phyloP scores from a whole-genome alignment of 306 rosid species.

The Dalbergia oliveri region DNA sequence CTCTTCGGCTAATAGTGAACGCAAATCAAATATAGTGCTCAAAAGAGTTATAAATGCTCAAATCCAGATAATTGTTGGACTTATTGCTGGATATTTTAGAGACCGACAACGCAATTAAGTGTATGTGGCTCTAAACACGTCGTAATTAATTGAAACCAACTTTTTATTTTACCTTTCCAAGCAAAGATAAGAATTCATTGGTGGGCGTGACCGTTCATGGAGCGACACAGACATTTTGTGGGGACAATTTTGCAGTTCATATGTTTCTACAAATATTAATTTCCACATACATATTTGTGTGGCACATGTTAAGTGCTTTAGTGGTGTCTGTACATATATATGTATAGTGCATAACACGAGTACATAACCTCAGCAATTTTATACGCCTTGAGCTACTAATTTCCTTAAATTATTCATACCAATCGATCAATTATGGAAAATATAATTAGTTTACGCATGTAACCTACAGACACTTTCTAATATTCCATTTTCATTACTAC shows the following conservation, averaged over 20 bases:
- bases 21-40: not conserved
- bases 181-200: slow-evolving; percentile 59
- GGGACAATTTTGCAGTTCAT: slow-evolving; percentile 53
- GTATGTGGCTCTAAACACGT: slow-evolving; percentile 47
- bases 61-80: slow-evolving; percentile 17
- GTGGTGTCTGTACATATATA: slow-evolving; percentile 36
- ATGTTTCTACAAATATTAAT: slow-evolving; percentile 29
- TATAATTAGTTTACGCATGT: not conserved
- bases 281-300: slow-evolving; percentile 30
- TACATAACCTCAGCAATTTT: slow-evolving; percentile 22
- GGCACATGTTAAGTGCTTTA: slow-evolving; percentile 40
- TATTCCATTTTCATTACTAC: not conserved
- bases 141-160: slow-evolving; percentile 48
- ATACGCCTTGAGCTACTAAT: slow-evolving; percentile 7
- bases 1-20: not conserved
- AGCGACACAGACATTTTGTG: slow-evolving; percentile 51
- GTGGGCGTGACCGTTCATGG: slow-evolving; percentile 53
- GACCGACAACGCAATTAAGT: slow-evolving; percentile 49
- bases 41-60: not conserved
- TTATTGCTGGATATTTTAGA: slow-evolving; percentile 32
- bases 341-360: slow-evolving; percentile 25
- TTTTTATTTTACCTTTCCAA: slow-evolving; percentile 46
- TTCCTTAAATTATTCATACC: slow-evolving; percentile 5
- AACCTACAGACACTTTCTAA: not conserved
- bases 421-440: not conserved